Base-by-base conservation (phyloP, 1,284 basidiomycete genomes). In the Trametes hirsuta region DNA sequence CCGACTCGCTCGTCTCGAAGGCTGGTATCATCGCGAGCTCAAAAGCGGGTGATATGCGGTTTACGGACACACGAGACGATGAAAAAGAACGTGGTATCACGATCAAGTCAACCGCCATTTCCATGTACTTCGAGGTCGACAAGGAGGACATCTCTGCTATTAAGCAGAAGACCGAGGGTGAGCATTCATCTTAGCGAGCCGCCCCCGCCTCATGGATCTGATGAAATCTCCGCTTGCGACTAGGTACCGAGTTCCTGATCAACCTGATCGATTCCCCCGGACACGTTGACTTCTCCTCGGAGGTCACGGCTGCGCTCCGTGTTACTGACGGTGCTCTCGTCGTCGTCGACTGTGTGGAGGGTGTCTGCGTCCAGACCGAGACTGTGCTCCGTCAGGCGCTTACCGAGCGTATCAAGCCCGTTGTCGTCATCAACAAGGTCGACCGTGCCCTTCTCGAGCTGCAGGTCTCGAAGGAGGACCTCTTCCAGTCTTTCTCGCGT, bases 31-130 rank as follows among this genome's bases (percentile, higher is more conserved):
- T 99, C 74, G 97, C 97, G 70, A 81, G 84, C 59, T 82, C 94
- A 74, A 98, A 98, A 79, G 95, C 97, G 67, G 97, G 96, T 79
- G 96, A 98, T 68, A 86, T 93, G 86, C 95, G 97, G 71, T 98
- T 97, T 78, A 99, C 94, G 68, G 97, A 99, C 80, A 99, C 97
- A 71, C 83, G 97, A 84, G 88, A 93, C 44, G 97, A 99, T 77
- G 97, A 99, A 84, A 99, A 98, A 78, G 97, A 99, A 79, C 96
- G 97, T 82, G 97, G 97, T 86, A 99, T 99, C 74, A 99, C 97
- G 63, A 99, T 99, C 84, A 99, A 99, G 83, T 99, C 97, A 50
- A 99, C 97, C 48, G 97, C 97, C 75, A 98, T 99, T 77, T 98
- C 97, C 64, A 99, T 99, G 97, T 98, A 97, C 83, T 99, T 99